Conservation (phyloP, 2,329 filamentous ascomycete genomes). For the Geosmithia putterillii region DNA sequence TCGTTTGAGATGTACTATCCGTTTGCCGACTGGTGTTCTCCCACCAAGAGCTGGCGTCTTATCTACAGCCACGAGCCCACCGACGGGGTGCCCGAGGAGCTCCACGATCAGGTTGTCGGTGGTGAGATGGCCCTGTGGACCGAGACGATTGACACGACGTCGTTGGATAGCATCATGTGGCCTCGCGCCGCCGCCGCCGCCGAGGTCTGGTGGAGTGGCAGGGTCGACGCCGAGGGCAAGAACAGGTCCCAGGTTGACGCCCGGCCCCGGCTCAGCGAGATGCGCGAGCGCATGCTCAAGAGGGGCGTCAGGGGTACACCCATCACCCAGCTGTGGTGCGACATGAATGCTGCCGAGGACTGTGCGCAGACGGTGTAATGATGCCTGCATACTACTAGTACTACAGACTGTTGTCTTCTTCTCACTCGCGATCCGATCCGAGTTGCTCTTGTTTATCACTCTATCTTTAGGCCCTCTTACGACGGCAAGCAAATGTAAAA, state of each 20-base stretch:
- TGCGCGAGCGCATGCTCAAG: conserved; percentile 63
- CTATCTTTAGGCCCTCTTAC: too few species aligned
- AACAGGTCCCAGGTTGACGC: conserved; percentile 63
- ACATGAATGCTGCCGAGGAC: conserved; percentile 25
- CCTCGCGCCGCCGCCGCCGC: conserved; percentile 61
- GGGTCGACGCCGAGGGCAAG: conserved; percentile 49
- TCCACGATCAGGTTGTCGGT: conserved; percentile 59
- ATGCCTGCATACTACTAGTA: too few species aligned
- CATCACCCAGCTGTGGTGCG: conserved; percentile 64
- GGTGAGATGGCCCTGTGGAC: conserved; percentile 76
- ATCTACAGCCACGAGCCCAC: conserved; percentile 73
- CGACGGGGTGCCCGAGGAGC: conserved; percentile 44
- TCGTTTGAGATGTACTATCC: conserved; percentile 46
- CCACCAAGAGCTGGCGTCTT: conserved; percentile 69
- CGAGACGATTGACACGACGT: conserved; percentile 66
- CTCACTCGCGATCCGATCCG: neutral
- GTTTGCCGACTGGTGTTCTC: conserved; percentile 71
- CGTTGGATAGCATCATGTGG: conserved; percentile 67
- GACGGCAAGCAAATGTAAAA: too few species aligned
- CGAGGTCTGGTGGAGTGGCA: conserved; percentile 72
- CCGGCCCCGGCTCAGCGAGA: conserved; percentile 57
- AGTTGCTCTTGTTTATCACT: too few species aligned
- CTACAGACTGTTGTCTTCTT: neutral
- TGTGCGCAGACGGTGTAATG: conserved; percentile 2
- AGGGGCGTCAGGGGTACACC: conserved; percentile 51